Conservation (phyloP, 148 eudicot species). For the Pouteria glomerata region DNA sequence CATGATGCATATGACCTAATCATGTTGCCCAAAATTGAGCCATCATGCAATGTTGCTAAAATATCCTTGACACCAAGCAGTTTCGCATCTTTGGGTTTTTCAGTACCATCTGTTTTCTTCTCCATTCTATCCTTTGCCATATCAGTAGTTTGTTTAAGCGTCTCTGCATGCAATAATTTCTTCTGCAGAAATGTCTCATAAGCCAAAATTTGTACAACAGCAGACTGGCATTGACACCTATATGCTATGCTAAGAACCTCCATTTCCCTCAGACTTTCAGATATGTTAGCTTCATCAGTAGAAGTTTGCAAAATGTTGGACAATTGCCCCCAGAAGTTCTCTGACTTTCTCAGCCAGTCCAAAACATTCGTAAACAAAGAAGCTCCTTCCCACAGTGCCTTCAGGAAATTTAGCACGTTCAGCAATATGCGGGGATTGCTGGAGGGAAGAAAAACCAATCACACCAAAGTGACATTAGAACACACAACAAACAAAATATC, state of each 20-base stretch:
- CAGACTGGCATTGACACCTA: constrained; percentile 53
- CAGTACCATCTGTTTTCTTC: constrained; percentile 20
- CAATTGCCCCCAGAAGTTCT: constrained; percentile 65
- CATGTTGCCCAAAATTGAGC: constrained; percentile 40
- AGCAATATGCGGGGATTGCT: constrained; percentile 59
- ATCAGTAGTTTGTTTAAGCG: constrained; percentile 31
- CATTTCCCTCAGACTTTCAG: constrained; percentile 28
- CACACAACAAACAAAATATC: neutral
- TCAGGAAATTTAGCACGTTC: constrained; percentile 53
- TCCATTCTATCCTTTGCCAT: constrained; percentile 26
- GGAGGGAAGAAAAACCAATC: constrained; percentile 20
- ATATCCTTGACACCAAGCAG: constrained; percentile 39
- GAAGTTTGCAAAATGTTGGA: constrained; percentile 32
- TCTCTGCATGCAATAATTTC: constrained; percentile 55
- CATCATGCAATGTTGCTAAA: constrained; percentile 52
- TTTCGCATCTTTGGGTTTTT: constrained; percentile 27
- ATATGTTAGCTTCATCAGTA: constrained; percentile 20
- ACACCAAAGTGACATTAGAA: neutral
- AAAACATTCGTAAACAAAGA: constrained; percentile 59
- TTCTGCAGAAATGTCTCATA: constrained; percentile 73
- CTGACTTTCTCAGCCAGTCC: constrained; percentile 55
- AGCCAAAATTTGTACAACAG: constrained; percentile 59
- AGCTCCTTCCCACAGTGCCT: constrained; percentile 87
- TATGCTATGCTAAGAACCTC: constrained; percentile 38
- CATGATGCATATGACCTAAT: constrained; percentile 58